Evolutionary conservation across 2,329 filamentous ascomycete genomes (phyloP), one percentile per base, ranked within the genome.

Genomic region (Curvularia eragrostidis): DNA sequence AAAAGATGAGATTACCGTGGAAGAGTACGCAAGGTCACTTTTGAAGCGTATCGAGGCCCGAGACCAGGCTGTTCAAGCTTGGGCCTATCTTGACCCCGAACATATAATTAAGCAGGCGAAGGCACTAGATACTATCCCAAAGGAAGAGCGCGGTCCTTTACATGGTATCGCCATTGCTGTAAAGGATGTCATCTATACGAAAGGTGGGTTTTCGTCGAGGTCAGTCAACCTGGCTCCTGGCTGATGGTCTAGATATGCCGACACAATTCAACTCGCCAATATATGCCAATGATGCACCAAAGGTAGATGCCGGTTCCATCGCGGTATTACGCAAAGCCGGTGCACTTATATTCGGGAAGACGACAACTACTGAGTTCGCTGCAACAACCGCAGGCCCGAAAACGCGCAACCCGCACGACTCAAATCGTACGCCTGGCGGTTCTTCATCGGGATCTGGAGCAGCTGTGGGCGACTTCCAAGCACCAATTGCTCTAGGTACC

Each of bases 371-470:
- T 0, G 86, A 89, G 66, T 89, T 90, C 63, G 85, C 87, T 0
- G 82, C 84, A 2, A 85, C 81, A 0, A 80, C 79, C 1, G 72
- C 78, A 13, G 86, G 86, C 50, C 79, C 83, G 1, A 79, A 79
- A 49, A 87, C 86, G 1, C 69, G 74, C 3, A 91, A 91, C 68
- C 86, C 88, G 0, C 83, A 85, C 59, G 77, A 83, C 58, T 58
- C 75, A 0, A 58, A 56, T 0, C 79, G 82, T 4, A 90, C 88
- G 0, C 88, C 88, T 0, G 88, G 88, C 0, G 88, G 88, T 44
- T 90, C 87, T 0, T 89, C 87, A 0, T 86, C 87, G 0, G 88
- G 89, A 0, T 89, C 87, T 0, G 88, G 81, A 0, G 87, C 88
- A 0, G 87, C 86, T 0, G 87, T 91, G 0, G 87, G 79, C 6